Evolutionary conservation across 2,329 filamentous ascomycete genomes (phyloP), one percentile per base, ranked within the genome.

Genomic region (Trichoderma arundinaceum): DNA sequence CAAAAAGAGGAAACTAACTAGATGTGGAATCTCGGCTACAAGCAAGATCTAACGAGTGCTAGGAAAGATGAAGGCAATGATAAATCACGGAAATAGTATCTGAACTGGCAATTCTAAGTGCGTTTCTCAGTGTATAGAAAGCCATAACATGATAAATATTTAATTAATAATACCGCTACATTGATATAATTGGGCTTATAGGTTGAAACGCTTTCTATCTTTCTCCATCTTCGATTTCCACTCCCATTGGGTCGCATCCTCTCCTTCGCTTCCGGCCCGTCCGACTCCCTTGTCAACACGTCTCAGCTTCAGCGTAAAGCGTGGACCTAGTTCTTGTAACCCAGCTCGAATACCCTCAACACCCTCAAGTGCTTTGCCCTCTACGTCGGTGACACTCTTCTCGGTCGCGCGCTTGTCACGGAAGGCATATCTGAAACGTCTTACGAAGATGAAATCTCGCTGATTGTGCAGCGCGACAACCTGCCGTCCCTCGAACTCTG

Each of bases 211-310:
- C 71, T 94, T 98, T 73, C 95, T 85, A 74, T 91, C 84, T 83
- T 97, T 97, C 81, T 99, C 95, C 90, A 95, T 96, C 75, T 89
- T 88, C 10, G 91, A 90, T 81, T 96, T 96, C 95, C 95, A 99
- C 76, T 97, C 88, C 94, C 95, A 98, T 75, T 96, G 92, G 71
- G 92, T 86, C 43, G 92, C 92, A 77, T 90, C 81, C 77, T 88
- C 82, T 82, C 92, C 86, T 68, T 88, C 84, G 71, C 87, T 89
- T 17, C 88, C 88, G 7, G 88, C 87, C 64, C 85, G 79, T 13
- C 87, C 87, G 70, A 99, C 91, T 0, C 94, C 94, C 79, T 93
- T 94, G 76, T 98, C 94, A 49, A 98, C 89, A 73, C 95, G 88
- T 71, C 94, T 87, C 73, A 99, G 80, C 82, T 98, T 98, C 69